phyloP scores from a whole-genome alignment of 1,284 basidiomycete genomes.

The Kwoniella shivajii region DNA sequence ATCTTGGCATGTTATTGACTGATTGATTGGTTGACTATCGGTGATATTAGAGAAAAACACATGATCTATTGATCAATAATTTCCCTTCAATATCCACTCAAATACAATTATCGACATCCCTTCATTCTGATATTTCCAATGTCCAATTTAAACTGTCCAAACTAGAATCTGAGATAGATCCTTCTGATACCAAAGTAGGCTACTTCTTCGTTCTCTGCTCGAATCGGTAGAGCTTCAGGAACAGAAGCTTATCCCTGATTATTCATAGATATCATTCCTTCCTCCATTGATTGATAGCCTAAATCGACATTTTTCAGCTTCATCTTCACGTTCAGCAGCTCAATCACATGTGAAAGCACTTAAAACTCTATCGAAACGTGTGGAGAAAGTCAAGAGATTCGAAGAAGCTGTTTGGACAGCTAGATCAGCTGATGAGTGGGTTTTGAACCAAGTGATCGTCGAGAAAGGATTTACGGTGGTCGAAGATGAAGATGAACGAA shows the following conservation, averaged over 20 bases:
- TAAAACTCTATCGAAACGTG: conserved; percentile 11
- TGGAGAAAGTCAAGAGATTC: conserved; percentile 23
- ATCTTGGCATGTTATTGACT: no score
- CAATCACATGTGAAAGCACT: conserved; percentile 24
- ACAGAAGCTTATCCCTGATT: not conserved
- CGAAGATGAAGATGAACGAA: conserved; percentile 3
- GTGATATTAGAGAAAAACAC: conserved; percentile 22
- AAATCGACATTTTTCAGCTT: conserved; percentile 27
- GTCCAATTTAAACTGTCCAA: conserved; percentile 17
- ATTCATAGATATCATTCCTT: conserved; percentile 34
- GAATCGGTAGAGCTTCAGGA: no score
- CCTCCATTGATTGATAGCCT: conserved; percentile 30
- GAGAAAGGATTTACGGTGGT: not conserved
- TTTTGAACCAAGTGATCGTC: conserved; percentile 20
- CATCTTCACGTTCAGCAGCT: conserved; percentile 18
- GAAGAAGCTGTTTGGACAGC: conserved; percentile 42
- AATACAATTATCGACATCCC: conserved; percentile 25
- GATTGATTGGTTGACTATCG: not conserved
- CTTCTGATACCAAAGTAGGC: conserved; percentile 12
- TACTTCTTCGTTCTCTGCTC: not conserved
- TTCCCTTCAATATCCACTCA: conserved; percentile 36
- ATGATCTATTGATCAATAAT: conserved; percentile 31
- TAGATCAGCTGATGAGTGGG: conserved; percentile 28
- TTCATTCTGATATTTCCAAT: conserved; percentile 13
- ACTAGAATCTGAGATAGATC: conserved; percentile 28